Base-by-base conservation (phyloP, 108 stramenopile species). In the Nitzschia sp. region DNA sequence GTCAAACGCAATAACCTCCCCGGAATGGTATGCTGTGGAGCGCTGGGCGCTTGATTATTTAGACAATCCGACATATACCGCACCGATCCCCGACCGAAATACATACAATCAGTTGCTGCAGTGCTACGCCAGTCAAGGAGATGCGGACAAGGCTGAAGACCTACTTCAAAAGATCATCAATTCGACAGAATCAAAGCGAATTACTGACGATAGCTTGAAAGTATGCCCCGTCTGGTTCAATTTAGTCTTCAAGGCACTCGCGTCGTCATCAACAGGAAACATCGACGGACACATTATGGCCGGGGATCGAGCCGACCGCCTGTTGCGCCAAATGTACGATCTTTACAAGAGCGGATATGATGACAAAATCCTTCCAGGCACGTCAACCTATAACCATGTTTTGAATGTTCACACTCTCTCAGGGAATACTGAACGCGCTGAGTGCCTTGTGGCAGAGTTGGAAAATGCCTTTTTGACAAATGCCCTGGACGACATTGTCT, bases 341-440 rank as follows among this genome's bases (percentile, higher is more conserved):
- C 68, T 71, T 0, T 81, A 79, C 67, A 60, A 72, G 50, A 56
- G 67, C 45, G 83, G 83, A 48, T 58, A 80, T 38, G 62, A 64
- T 53, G 19, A 50, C 21, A 22, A 19, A 4, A 62, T 81, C 13
- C 75, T 76, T 60, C 85, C 85, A 29, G 71, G 83, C 41, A 53
- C 56, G 13, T 54, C 77, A 29, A 68, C 72, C 11, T 86, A 81
- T 41, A 76, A 31, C 41, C 75, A 69, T 31, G 81, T 82, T 3
- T 69, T 87, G 52, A 79, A 79, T 41, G 80, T 75, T 23, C 72
- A 73, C 67, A 75, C 86, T 3, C 47, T 64, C 38, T 46, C 66
- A 21, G 77, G 71, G 48, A 28, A 73, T 36, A 70, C 71, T 45
- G 59, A 58, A 19, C 66, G 58, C 36, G 81, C 76, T 38, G 75